Base-by-base conservation (phyloP, 1,284 basidiomycete species). In the Sporisorium reilianum region DNA sequence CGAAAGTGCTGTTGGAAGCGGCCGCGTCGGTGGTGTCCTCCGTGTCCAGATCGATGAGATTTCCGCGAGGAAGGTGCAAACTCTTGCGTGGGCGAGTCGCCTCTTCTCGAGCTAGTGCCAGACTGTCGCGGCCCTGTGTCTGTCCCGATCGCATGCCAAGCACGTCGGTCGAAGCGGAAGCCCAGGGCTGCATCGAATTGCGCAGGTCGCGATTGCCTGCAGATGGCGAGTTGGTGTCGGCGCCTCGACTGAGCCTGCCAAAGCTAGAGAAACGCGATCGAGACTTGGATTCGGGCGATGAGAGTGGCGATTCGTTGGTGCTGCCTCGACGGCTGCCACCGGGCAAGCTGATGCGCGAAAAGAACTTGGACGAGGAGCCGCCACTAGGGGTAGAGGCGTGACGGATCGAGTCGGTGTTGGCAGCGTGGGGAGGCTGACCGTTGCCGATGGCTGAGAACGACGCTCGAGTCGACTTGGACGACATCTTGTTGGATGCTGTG, bases 121-220 rank as follows among this genome's bases (percentile, higher is more conserved):
- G 49, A 59, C 64, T 73, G 50, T 63, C 61, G 30, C 70, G 60
- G 3, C 56, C 60, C 44, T 55, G 55, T 12, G 36, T 12, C n/a
- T 59, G 22, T 20, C 38, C 46, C 2, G 52, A 23, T 11, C 40
- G 23, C 54, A 48, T 28, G 44, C 44, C 40, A 14, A 75, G 59
- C 25, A 66, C 62, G n/a, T 75, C 72, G 5, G 72, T 75, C 25
- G 72, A 75, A 6, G 66, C 66, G 0, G 72, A 75, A 2, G 72
- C 72, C 72, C 72, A 75, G 1, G 63, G 45, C 50, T 70, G 58
- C 60, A 71, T 71, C 25, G 69, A 59, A 20, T 63, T 59, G 26
- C 64, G 59, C 55, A 72, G 53, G 38, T 46, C 52, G n/a, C 36
- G 55, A 11, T 22, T 32, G 18, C 36, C 52, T 18, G 41, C 59